Percentiles rank a stretch among this genome's conserved stretches.
Conservation (phyloP, 2,329 filamentous ascomycete genomes). For the Neophaeococcomyces aloes region DNA sequence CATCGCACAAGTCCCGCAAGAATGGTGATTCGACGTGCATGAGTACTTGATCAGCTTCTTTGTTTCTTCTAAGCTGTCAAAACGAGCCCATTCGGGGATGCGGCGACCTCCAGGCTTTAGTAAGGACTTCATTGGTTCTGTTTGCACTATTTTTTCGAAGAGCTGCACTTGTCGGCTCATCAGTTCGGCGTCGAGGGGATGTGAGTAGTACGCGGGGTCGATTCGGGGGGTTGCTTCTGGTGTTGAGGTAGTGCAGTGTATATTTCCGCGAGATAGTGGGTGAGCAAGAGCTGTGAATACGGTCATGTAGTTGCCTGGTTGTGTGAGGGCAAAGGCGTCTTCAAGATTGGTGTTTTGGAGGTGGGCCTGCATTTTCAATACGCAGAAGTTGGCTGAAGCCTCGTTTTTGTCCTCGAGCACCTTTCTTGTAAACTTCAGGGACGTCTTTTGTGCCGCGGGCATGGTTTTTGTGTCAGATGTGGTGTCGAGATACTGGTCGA, state of each 20-base stretch:
- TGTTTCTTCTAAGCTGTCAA: conserved; percentile 4
- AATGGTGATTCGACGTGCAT: conserved; percentile 18
- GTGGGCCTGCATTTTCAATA: background rate
- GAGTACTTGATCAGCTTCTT: conserved; percentile 8
- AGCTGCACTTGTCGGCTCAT: conserved; percentile 28
- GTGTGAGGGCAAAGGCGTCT: background rate
- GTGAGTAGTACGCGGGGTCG: conserved; percentile 35
- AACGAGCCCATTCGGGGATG: conserved; percentile 9
- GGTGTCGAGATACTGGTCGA: too few species aligned
- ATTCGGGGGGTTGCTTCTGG: conserved; percentile 29
- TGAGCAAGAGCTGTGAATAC: conserved; percentile 29
- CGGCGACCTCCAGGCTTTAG: conserved; percentile 26
- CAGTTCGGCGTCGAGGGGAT: conserved; percentile 35
- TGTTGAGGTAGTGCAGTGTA: conserved; percentile 25
- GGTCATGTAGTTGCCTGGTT: conserved; percentile 3
- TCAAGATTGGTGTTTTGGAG: background rate
- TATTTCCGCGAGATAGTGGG: conserved; percentile 19
- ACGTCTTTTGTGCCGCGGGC: background rate
- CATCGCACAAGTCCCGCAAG: conserved; percentile 28
- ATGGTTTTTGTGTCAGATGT: conserved; percentile 9
- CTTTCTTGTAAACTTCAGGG: background rate
- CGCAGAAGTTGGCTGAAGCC: too few species aligned
- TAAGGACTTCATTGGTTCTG: conserved; percentile 24
- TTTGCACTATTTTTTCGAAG: conserved; percentile 25
- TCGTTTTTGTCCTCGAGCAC: background rate